Evolutionary conservation across 192 early-diverging fungal species (phyloP).

Genomic region (Entrophospora sp.): DNA sequence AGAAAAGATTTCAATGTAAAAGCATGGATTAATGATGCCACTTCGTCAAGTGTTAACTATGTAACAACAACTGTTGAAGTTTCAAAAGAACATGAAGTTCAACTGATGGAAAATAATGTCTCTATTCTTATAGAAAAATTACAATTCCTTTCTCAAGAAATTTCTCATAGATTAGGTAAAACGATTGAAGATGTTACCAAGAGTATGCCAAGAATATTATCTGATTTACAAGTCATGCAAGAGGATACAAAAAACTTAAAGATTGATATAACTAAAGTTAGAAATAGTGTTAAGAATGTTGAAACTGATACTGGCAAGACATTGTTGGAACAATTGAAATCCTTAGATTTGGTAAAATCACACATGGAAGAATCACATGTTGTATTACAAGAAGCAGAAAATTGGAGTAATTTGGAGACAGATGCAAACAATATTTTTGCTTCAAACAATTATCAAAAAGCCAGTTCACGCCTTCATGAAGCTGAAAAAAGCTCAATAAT

Average conservation of each 20-base stretch:
- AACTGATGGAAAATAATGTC: slow-evolving; percentile 10
- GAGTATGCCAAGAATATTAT: slow-evolving; percentile 50
- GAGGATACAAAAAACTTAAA: slow-evolving; percentile 42
- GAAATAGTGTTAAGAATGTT: slow-evolving; percentile 35
- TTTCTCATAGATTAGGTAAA: slow-evolving; percentile 42
- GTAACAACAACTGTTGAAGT: not conserved
- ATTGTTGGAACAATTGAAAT: slow-evolving; percentile 50
- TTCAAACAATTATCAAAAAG: slow-evolving; percentile 50
- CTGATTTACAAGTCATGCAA: slow-evolving; percentile 51
- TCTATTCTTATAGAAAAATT: slow-evolving; percentile 37
- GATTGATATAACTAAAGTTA: slow-evolving; percentile 34
- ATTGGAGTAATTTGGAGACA: slow-evolving; percentile 63
- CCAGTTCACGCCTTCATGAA: slow-evolving; percentile 49
- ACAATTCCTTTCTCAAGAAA: slow-evolving; percentile 47
- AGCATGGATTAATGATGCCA: slow-evolving; percentile 56
- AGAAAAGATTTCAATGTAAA: slow-evolving; percentile 51
- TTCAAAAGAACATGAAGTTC: slow-evolving; percentile 3
- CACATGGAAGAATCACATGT: slow-evolving; percentile 57
- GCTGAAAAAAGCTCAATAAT: slow-evolving; percentile 52
- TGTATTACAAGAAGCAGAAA: slow-evolving; percentile 65
- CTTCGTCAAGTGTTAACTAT: too few relatives aligned
- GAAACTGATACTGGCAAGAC: slow-evolving; percentile 36
- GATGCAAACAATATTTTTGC: slow-evolving; percentile 60
- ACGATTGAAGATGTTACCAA: slow-evolving; percentile 48
- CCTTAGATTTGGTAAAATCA: slow-evolving; percentile 53